Conservation (phyloP, 139 green algal species). For the Chlorella vulgaris region DNA sequence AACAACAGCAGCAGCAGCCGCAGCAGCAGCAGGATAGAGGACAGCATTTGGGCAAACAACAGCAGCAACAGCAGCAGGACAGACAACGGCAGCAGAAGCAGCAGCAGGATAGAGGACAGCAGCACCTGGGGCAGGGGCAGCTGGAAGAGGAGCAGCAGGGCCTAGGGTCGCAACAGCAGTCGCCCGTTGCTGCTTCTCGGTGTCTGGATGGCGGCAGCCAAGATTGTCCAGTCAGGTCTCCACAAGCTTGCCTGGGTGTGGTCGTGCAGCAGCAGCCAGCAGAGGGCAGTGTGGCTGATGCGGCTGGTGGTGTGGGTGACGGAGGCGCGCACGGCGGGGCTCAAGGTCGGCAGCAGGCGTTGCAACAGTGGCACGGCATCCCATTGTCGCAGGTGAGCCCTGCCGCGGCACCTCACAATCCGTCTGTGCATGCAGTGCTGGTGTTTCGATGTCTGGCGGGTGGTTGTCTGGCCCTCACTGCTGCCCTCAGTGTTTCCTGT, state of each 20-base stretch:
- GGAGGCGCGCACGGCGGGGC: background rate
- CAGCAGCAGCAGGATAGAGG: background rate
- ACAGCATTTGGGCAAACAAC: background rate
- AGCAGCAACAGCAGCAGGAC: background rate
- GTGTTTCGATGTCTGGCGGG: too few species aligned
- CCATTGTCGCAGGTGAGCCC: slow-evolving; percentile 5
- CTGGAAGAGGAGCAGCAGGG: background rate
- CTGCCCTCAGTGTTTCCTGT: background rate
- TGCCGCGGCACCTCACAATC: background rate
- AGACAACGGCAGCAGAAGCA: background rate
- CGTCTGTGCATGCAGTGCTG: too few species aligned
- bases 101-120: background rate
- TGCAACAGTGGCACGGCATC: slow-evolving; percentile 18
- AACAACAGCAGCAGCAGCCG: background rate
- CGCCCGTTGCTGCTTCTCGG: background rate
- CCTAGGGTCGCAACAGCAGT: background rate
- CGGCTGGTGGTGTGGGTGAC: background rate
- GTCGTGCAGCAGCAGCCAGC: too few species aligned
- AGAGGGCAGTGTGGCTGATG: background rate
- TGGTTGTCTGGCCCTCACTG: too few species aligned
- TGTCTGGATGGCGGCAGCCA: background rate
- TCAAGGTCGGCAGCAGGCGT: slow-evolving; percentile 7
- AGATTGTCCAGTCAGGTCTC: background rate
- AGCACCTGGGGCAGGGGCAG: background rate
- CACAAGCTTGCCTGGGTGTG: background rate